Conservation (phyloP, 2,329 filamentous ascomycete genomes). For the Chrysoporthe cubensis region DNA sequence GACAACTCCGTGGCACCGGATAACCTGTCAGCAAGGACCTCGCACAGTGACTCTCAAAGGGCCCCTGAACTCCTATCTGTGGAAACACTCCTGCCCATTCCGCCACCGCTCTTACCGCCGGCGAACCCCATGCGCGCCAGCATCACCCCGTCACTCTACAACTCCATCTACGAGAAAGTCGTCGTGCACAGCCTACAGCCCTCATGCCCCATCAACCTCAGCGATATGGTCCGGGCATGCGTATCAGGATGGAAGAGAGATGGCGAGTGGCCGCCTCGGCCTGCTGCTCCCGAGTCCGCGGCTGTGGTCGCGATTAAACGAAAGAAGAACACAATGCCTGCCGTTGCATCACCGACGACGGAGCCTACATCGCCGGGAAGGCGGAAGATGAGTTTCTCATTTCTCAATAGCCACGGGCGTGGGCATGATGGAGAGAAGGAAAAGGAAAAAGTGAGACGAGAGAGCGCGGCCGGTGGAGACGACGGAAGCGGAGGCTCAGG, state of each 20-base stretch:
- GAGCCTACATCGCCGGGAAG: background rate
- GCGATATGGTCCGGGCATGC: slow-evolving; percentile 77
- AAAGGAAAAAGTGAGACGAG: slow-evolving; percentile 24
- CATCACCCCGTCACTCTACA: slow-evolving; percentile 75
- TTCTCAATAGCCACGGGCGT: slow-evolving; percentile 28
- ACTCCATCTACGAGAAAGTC: slow-evolving; percentile 87
- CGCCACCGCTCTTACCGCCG: slow-evolving; percentile 72
- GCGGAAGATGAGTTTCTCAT: slow-evolving; percentile 34
- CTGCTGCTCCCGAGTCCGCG: slow-evolving; percentile 50
- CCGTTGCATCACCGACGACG: slow-evolving; percentile 21
- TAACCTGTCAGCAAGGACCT: slow-evolving; percentile 23
- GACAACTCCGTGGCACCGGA: slow-evolving; percentile 29
- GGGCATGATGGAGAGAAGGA: slow-evolving; percentile 21
- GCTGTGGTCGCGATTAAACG: slow-evolving; percentile 44
- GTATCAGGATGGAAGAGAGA: slow-evolving; percentile 92
- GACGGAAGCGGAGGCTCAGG: slow-evolving; percentile 27
- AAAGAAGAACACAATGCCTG: slow-evolving; percentile 39
- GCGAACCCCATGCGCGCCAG: slow-evolving; percentile 77
- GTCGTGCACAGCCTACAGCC: slow-evolving; percentile 80
- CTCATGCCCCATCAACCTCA: slow-evolving; percentile 84
- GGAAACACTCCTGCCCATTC: slow-evolving; percentile 70
- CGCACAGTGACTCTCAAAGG: slow-evolving; percentile 29
- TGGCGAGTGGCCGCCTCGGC: slow-evolving; percentile 85
- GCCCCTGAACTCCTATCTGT: slow-evolving; percentile 50
- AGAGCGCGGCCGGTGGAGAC: slow-evolving; percentile 24